These are phyloP conservation scores for Mycena filopes DNA, from an alignment of 768 basidiomycete genomes.

Conservation along the genomic window DNA sequence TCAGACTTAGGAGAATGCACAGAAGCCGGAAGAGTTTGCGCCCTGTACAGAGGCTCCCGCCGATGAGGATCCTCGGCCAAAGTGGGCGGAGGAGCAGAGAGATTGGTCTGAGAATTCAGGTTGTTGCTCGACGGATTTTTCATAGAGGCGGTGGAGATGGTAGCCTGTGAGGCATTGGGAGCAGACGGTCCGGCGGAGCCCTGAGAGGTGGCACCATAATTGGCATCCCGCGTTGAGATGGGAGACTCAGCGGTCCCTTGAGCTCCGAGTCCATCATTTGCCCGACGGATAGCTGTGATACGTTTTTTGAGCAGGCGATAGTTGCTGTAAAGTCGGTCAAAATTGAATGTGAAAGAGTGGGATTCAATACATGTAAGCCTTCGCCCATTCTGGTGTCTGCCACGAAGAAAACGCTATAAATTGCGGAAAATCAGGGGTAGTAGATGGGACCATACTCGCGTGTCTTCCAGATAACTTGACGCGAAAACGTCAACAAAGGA, in stretches of 20 bases:
- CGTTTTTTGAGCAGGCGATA: constrained; percentile 78
- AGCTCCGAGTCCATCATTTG: constrained; percentile 46
- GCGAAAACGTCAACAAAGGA: not conserved
- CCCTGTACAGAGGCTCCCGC: constrained; percentile 8
- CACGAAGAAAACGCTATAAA: not conserved
- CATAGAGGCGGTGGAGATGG: constrained; percentile 1
- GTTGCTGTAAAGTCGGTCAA: constrained; percentile 56
- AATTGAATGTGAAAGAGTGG: constrained; percentile 3
- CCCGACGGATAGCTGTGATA: constrained; percentile 63
- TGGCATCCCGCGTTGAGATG: constrained; percentile 34
- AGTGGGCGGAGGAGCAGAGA: not conserved
- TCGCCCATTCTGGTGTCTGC: constrained; percentile 82
- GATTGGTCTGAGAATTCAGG: not conserved
- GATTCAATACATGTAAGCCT: constrained; percentile 67
- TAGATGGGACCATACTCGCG: constrained; percentile 56
- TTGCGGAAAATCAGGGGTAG: not conserved
- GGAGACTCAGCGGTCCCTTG: constrained; percentile 38
- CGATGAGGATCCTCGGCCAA: not conserved
- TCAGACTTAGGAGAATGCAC: not conserved
- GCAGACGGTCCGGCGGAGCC: constrained; percentile 27
- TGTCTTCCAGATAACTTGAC: constrained; percentile 75
- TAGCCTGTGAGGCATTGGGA: constrained; percentile 11
- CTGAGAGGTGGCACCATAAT: constrained; percentile 26
- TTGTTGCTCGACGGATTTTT: not conserved
- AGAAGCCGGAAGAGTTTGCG: constrained; percentile 10